phyloP scores from a whole-genome alignment of 169 alveolate genomes.

The Toxoplasma gondii region DNA sequence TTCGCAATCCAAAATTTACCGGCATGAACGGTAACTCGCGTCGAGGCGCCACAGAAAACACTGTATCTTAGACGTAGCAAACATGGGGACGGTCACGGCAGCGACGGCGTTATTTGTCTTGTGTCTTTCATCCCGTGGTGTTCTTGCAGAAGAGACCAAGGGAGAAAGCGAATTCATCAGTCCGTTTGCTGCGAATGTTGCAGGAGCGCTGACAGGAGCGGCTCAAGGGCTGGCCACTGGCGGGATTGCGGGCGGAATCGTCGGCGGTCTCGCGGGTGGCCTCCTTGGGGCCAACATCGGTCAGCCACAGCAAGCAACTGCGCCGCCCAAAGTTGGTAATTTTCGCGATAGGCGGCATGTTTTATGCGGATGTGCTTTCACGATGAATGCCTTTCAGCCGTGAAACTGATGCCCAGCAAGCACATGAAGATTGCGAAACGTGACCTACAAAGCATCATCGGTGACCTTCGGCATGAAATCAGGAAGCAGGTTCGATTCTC shows the following conservation, averaged over 20 bases:
- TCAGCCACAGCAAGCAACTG: not conserved
- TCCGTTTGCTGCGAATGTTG: not conserved
- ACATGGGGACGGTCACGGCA: not conserved
- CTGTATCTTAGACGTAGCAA: not conserved
- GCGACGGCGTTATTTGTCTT: not conserved
- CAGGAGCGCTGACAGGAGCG: slow-evolving; percentile 27
- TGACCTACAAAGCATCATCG: slow-evolving; percentile 27
- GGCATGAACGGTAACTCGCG: too few relatives aligned
- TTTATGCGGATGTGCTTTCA: not conserved
- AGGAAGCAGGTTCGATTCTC: slow-evolving; percentile 4
- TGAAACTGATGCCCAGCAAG: slow-evolving; percentile 35
- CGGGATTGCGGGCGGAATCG: not conserved
- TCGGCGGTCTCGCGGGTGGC: slow-evolving; percentile 23
- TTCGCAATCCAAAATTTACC: too few relatives aligned
- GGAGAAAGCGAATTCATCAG: slow-evolving; percentile 1
- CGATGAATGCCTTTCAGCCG: not conserved
- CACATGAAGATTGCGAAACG: slow-evolving; percentile 20
- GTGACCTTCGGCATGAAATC: slow-evolving; percentile 18
- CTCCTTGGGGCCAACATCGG: not conserved
- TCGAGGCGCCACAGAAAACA: not conserved
- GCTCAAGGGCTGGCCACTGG: not conserved
- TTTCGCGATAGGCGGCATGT: not conserved
- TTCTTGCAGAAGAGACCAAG: not conserved
- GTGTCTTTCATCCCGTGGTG: not conserved
- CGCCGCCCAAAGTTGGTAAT: slow-evolving; percentile 25